Evolutionary conservation across 2,329 filamentous ascomycete genomes (phyloP).

Genomic region (Dothiorella sarmentorum): DNA sequence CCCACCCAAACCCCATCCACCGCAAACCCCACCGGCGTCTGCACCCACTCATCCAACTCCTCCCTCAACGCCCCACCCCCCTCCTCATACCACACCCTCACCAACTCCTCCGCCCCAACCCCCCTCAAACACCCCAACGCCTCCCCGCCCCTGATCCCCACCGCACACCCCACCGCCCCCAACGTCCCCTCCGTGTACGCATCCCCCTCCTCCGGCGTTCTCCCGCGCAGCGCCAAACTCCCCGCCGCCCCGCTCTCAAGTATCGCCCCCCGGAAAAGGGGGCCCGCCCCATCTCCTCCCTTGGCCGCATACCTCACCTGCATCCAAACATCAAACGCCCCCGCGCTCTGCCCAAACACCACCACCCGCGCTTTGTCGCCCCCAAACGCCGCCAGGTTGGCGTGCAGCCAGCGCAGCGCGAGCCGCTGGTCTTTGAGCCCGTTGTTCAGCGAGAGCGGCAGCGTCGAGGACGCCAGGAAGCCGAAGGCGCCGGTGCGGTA

Average conservation of each 20-base stretch:
- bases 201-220: conserved; percentile 26
- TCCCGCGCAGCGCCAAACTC: conserved; percentile 28
- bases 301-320: conserved; percentile 28
- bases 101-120: conserved; percentile 25
- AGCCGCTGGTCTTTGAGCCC: conserved; percentile 46
- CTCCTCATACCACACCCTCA: not conserved
- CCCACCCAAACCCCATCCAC: not conserved
- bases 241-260: conserved; percentile 39
- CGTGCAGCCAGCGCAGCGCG: conserved; percentile 45
- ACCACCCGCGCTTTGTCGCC: conserved; percentile 36
- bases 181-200: conserved; percentile 29
- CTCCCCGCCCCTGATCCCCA: not conserved
- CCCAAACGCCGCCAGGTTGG: conserved; percentile 44
- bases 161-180: not conserved
- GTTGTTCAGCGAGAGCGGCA: too few relatives aligned
- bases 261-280: conserved; percentile 38
- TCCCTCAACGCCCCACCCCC: not conserved
- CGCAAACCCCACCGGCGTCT: not conserved
- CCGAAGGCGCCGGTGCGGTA: conserved; percentile 74
- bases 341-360: conserved; percentile 38
- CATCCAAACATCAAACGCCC: conserved; percentile 36
- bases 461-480: conserved; percentile 57
- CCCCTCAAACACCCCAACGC: not conserved
- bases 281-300: conserved; percentile 40
- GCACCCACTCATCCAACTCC: conserved; percentile 2